Base-by-base conservation (phyloP, 169 alveolate species). In the Eimeria falciformis region DNA sequence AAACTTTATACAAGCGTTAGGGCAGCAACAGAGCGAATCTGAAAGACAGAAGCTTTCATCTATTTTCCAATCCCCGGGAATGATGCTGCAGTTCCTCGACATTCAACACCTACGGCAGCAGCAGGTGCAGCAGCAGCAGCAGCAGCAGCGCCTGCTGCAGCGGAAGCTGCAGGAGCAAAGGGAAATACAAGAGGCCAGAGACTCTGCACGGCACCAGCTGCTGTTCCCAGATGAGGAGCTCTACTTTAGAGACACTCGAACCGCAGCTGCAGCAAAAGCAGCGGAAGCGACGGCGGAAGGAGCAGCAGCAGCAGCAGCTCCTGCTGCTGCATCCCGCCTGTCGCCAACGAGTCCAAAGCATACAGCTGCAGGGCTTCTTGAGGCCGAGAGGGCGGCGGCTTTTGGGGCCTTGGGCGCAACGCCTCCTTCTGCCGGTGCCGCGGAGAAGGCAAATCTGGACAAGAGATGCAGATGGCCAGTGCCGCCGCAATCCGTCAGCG, bases 141-240 rank as follows among this genome's bases (percentile, higher is more conserved):
- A 50, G 43, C 89, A 81, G 56, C 56, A 55, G 29, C 86, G 47
- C 3, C 23, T 47, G 77, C 5, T 81, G 75, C 75, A 81, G 18
- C 77, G 75, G 56, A 53, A 53, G 25, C 23, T 81, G 45, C 89
- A 81, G 75, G 55, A 50, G 46, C 89, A 55, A 33, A 53, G n/a
- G 11, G 89, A 81, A 75, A 27, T 55, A 75, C 77, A 55, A 12
- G 89, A 37, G 12, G 56, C 73, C 25, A 46, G 40, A 43, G 77
- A 81, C 40, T 27, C 75, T 5, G 71, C 43, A 27, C 17, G 56
- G 5, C 89, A 65, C 75, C 89, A 81, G 29, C 73, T 81, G 58
- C 77, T 81, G 40, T 81, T 81, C 46, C 89, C 89, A 55, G 77
- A 81, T 25, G 89, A 81, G 55, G 89, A 81, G 23, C 33, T 53